Evolutionary conservation across 1,284 basidiomycete species (phyloP).

Genomic region (Xerocomus amazonicus): DNA sequence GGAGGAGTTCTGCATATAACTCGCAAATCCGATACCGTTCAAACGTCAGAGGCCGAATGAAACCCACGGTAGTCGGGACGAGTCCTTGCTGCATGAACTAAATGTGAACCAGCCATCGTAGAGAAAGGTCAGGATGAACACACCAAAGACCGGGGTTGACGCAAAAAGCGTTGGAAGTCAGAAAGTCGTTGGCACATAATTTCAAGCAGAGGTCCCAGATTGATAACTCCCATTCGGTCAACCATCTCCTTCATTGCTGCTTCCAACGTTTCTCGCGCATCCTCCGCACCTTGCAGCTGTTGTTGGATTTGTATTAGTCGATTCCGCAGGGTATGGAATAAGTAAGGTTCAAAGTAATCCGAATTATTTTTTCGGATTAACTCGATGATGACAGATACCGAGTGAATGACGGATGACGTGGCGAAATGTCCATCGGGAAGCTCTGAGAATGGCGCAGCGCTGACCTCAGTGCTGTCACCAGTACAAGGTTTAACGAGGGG

Average conservation of each 20-base stretch:
- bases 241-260: slow-evolving; percentile 84
- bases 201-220: slow-evolving; percentile 83
- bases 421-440: slow-evolving; percentile 71
- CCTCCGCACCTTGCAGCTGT: slow-evolving; percentile 52
- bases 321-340: slow-evolving; percentile 94
- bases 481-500: slow-evolving; percentile 19
- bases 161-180: slow-evolving; percentile 71
- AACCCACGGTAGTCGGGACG: slow-evolving; percentile 68
- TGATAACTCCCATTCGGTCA: slow-evolving; percentile 90
- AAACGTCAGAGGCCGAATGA: slow-evolving; percentile 81
- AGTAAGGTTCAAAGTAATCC: slow-evolving; percentile 97
- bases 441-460: slow-evolving; percentile 16
- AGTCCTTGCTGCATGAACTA: slow-evolving; percentile 47
- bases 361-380: slow-evolving; percentile 98
- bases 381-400: slow-evolving; percentile 91
- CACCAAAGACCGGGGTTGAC: slow-evolving; percentile 73
- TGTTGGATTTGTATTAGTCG: slow-evolving; percentile 86
- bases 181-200: slow-evolving; percentile 71
- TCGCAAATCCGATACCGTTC: slow-evolving; percentile 98
- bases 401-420: slow-evolving; percentile 86
- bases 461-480: slow-evolving; percentile 11
- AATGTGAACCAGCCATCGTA: slow-evolving; percentile 11
- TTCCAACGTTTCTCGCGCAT: slow-evolving; percentile 71
- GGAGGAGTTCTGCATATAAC: slow-evolving; percentile 93
- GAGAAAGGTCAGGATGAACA: slow-evolving; percentile 26